Percentiles rank a stretch among this genome's conserved stretches.
These are phyloP conservation scores for Sphenostylis stenocarpa DNA, from an alignment of 306 rosid genomes.

Conservation along the genomic window DNA sequence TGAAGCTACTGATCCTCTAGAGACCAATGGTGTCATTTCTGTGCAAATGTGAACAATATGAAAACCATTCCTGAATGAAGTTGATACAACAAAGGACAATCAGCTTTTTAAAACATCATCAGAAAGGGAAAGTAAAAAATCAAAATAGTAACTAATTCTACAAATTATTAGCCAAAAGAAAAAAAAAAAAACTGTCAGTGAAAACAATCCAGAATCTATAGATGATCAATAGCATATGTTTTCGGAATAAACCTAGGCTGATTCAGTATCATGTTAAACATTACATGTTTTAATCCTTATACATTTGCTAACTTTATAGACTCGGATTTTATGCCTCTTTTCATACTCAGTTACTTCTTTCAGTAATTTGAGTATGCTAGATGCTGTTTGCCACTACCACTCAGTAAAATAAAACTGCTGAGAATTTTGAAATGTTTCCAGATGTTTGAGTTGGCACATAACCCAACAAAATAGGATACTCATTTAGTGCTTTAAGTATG, in stretches of 20 bases:
- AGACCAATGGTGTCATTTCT: constrained; percentile 81
- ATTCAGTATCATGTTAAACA: background rate
- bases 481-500: constrained; percentile 17
- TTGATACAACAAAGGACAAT: constrained; percentile 35
- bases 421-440: background rate
- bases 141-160: background rate
- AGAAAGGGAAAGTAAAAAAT: background rate
- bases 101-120: constrained; percentile 22
- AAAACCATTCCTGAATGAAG: constrained; percentile 66
- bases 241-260: background rate
- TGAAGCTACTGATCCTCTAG: constrained; percentile 71
- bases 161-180: background rate
- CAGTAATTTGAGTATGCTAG: constrained; percentile 1
- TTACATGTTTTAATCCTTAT: background rate
- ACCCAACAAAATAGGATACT: background rate
- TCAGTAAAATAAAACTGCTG: background rate
- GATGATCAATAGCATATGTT: background rate
- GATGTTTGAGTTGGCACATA: background rate
- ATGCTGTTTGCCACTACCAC: background rate
- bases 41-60: constrained; percentile 87
- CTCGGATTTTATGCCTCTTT: background rate
- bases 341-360: background rate
- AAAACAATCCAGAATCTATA: background rate
- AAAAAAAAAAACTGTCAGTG: constrained; percentile 8
- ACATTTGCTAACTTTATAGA: constrained; percentile 3